Percentiles rank a stretch among this genome's conserved stretches.
Conservation (phyloP, 495 filamentous ascomycete genomes). For the Glarea lozoyensis region DNA sequence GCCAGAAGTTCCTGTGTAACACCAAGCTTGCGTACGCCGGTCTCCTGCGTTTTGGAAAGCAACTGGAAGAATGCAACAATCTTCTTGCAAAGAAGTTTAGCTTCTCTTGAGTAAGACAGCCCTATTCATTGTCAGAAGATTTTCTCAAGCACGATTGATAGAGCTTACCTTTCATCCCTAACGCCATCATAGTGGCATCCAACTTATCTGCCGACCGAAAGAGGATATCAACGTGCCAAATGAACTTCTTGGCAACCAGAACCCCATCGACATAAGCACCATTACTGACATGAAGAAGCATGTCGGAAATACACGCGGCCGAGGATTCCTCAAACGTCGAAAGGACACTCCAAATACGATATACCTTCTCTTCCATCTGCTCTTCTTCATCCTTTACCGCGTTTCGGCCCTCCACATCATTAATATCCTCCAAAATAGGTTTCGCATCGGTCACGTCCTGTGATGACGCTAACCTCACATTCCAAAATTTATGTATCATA, state of each 20-base stretch:
- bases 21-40: constrained; percentile 75
- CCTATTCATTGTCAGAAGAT: constrained; percentile 40
- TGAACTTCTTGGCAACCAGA: constrained; percentile 92
- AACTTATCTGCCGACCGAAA: constrained; percentile 84
- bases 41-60: constrained; percentile 87
- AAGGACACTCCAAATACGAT: constrained; percentile 94
- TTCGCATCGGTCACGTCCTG: constrained; percentile 36
- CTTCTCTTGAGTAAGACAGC: constrained; percentile 84
- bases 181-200: constrained; percentile 56
- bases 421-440: constrained; percentile 37
- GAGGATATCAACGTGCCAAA: constrained; percentile 87
- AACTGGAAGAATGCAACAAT: constrained; percentile 97
- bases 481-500: constrained; percentile 99
- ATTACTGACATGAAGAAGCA: constrained; percentile 98
- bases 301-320: constrained; percentile 96
- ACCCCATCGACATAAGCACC: constrained; percentile 93
- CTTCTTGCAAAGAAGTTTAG: constrained; percentile 98
- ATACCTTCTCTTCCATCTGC: constrained; percentile 94
- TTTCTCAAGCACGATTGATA: not conserved
- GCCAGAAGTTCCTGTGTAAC: constrained; percentile 95
- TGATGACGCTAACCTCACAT: constrained; percentile 69
- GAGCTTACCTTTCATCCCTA: constrained; percentile 63
- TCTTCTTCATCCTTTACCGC: constrained; percentile 79
- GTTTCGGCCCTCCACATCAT: constrained; percentile 65
- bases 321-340: constrained; percentile 97